A percentile compares a stretch with the other conserved stretches of the same genome.
These are phyloP conservation scores for Phaffomyces thermotolerans DNA, from an alignment of 805 yeast genomes.

Conservation along the genomic window DNA sequence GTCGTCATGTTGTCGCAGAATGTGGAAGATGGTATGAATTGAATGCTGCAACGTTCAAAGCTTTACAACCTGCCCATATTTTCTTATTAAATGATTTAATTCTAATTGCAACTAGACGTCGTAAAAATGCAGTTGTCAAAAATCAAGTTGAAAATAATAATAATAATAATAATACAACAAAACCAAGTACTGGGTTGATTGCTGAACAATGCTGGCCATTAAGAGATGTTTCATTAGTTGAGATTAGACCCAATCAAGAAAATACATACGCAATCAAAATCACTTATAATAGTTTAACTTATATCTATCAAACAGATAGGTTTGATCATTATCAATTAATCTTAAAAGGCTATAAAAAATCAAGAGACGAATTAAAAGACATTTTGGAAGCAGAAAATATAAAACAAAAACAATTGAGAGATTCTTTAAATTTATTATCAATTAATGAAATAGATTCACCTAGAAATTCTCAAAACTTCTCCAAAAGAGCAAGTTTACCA, in stretches of 20 bases:
- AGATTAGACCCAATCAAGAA: slow-evolving; percentile 13
- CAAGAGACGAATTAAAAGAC: slow-evolving; percentile 52
- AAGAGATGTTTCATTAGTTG: slow-evolving; percentile 39
- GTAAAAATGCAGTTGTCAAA: slow-evolving; percentile 21
- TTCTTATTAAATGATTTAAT: slow-evolving; percentile 73
- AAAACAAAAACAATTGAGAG: slow-evolving; percentile 36
- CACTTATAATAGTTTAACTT: slow-evolving; percentile 40
- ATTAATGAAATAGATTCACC: slow-evolving; percentile 13
- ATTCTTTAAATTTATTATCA: slow-evolving; percentile 37
- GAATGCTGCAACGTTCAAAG: slow-evolving; percentile 79
- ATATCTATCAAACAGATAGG: slow-evolving; percentile 55
- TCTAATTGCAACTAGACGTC: slow-evolving; percentile 61
- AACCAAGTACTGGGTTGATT: slow-evolving; percentile 30
- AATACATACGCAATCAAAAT: slow-evolving; percentile 37
- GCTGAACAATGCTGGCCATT: slow-evolving; percentile 80
- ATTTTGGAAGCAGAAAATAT: slow-evolving; percentile 44
- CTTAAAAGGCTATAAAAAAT: slow-evolving; percentile 49
- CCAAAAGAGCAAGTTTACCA: slow-evolving; percentile 11
- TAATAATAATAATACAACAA: slow-evolving; percentile 11
- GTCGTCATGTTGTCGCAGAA: slow-evolving; percentile 73
- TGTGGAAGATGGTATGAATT: slow-evolving; percentile 83
- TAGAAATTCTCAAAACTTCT: not conserved
- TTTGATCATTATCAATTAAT: slow-evolving; percentile 50
- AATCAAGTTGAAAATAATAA: slow-evolving; percentile 14
- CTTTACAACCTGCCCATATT: slow-evolving; percentile 66